Conservation (phyloP, 108 stramenopile species). For the Nannochloropsis granulata region DNA sequence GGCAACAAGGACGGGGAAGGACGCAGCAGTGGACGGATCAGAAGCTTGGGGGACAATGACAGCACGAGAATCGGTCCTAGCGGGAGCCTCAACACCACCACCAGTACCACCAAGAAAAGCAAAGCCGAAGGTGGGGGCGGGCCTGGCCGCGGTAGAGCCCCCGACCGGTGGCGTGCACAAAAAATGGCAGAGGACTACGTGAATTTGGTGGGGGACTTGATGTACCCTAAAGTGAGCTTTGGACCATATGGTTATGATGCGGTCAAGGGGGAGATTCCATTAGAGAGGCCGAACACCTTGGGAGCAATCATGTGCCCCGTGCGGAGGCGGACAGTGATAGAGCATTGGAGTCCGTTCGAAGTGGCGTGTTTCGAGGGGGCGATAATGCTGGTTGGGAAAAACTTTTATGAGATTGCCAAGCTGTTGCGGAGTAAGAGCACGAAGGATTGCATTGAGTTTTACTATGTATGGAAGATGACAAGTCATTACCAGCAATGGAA, state of each 20-base stretch:
- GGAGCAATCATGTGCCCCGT: constrained; percentile 1
- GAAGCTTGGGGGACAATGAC: neutral
- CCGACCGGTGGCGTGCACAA: constrained; percentile 13
- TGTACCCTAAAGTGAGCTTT: constrained; percentile 4
- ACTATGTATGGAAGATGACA: constrained; percentile 95
- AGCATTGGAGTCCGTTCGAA: constrained; percentile 27
- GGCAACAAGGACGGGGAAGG: neutral
- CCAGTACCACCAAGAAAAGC: neutral
- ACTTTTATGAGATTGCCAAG: constrained; percentile 9
- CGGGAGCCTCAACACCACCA: neutral
- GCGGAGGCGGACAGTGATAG: constrained; percentile 18
- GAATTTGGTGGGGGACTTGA: constrained; percentile 10
- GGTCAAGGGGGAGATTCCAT: constrained; percentile 5
- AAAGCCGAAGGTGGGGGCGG: neutral
- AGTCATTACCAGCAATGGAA: constrained; percentile 54
- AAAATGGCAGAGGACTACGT: constrained; percentile 23
- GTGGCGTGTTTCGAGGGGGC: constrained; percentile 25
- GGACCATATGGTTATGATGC: constrained; percentile 16
- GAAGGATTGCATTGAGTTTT: constrained; percentile 80
- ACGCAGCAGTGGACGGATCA: neutral
- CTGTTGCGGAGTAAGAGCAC: constrained; percentile 52
- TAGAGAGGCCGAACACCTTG: constrained; percentile 17
- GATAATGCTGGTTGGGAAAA: constrained; percentile 5
- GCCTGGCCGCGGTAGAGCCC: neutral
- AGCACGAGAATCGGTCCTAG: neutral